Conservation (phyloP, 1,139 yeast genomes). For the Nadsonia starkeyi-henricii region DNA sequence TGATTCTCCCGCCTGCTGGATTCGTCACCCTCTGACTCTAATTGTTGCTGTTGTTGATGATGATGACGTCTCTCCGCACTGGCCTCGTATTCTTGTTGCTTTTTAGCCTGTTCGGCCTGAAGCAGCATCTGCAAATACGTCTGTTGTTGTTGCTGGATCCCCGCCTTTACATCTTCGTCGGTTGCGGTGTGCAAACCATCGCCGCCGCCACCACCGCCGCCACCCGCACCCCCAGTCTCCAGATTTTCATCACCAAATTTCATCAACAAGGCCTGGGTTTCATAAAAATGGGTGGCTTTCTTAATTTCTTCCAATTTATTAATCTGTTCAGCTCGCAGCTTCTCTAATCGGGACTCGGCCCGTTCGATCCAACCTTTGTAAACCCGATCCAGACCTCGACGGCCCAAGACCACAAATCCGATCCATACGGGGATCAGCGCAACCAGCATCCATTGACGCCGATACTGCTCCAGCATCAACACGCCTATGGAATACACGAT, state of each 20-base stretch:
- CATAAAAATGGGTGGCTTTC: neutral
- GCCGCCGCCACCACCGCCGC: no score
- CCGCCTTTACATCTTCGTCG: neutral
- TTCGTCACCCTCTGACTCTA: neutral
- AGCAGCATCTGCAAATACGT: neutral
- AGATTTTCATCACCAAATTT: neutral
- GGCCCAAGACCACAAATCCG: neutral
- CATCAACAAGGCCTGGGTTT: neutral
- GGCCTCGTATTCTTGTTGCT: neutral
- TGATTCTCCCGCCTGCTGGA: neutral
- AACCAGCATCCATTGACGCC: neutral
- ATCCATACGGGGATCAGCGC: neutral
- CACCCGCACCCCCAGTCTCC: no score
- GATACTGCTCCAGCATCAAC: neutral
- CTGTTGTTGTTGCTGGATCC: neutral
- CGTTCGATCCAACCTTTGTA: neutral
- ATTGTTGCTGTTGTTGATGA: neutral
- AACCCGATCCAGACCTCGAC: neutral
- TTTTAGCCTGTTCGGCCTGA: neutral
- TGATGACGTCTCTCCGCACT: no score
- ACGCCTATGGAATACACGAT: neutral
- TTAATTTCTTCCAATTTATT: neutral
- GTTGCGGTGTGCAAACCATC: no score
- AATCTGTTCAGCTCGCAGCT: neutral
- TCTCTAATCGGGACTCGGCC: neutral